Evolutionary conservation across 495 filamentous ascomycete genomes (phyloP).

Genomic region (Pseudomonodictys pantanalensis): DNA sequence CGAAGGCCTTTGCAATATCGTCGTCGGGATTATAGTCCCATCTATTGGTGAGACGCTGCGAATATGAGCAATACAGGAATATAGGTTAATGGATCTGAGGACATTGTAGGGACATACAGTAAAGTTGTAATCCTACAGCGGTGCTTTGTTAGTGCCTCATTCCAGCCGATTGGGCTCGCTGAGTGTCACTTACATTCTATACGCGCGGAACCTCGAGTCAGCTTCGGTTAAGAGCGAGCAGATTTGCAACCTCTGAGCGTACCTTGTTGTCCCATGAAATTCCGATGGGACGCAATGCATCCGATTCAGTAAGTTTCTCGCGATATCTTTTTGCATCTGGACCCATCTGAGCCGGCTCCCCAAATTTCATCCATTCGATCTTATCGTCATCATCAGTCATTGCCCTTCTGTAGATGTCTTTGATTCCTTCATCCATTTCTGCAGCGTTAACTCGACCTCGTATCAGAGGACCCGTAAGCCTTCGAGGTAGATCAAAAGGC

Average conservation of each 20-base stretch:
- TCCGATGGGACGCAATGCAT: background rate
- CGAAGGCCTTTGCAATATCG: background rate
- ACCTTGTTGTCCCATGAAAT: too few species aligned
- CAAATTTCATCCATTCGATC: background rate
- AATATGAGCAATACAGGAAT: too few species aligned
- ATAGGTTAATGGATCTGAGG: too few species aligned
- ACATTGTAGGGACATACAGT: too few species aligned
- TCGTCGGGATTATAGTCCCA: slow-evolving; percentile 6
- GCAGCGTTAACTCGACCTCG: background rate
- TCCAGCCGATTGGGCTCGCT: too few species aligned
- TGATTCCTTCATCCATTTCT: background rate
- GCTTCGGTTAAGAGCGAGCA: too few species aligned
- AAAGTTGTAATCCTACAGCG: too few species aligned
- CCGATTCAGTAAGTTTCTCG: background rate
- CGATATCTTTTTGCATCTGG: background rate
- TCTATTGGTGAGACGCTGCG: background rate
- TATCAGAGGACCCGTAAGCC: background rate
- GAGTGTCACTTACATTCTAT: too few species aligned
- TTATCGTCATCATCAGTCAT: background rate
- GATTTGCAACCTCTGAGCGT: too few species aligned
- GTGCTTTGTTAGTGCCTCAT: too few species aligned
- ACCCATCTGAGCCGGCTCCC: background rate
- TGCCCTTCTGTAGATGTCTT: background rate
- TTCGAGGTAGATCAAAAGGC: background rate
- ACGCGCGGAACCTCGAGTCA: too few species aligned